Evolutionary conservation across 106 monocot genomes (phyloP), one percentile per base, ranked within the genome.

Genomic region (Dendrobium nobile): DNA sequence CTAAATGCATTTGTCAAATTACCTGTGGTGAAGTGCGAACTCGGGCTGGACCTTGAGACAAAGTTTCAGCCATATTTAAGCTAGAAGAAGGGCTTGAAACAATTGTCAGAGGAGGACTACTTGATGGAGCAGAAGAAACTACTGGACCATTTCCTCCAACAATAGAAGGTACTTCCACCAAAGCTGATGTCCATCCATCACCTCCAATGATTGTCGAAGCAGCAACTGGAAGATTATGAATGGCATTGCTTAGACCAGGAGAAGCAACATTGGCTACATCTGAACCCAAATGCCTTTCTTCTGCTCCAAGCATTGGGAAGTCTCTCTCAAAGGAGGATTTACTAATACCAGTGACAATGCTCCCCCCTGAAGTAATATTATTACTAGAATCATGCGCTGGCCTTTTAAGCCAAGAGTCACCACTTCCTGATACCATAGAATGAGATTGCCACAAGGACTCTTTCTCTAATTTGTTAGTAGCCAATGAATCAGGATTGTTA

Each of bases 41-140:
- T 27, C 84, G 79, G 61, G 79, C 43, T 22, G 92, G 92, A 59
- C 79, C 82, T 75, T 88, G 85, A 54, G 84, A 82, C 80, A 92
- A 81, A 56, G 92, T 81, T 80, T 92, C 89, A 54, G 92, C 92
- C 92, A 92, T 92, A 64, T 89, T 89, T 79, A 92, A 84, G 41
- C 92, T 78, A 51, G 82, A 84, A 0, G 41, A 61, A 56, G 84
- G 47, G 76, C 59, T 82, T 26, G 82, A 75, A 19, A 61, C 24
- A 67, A 45, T 82, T 28, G 79, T 15, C 40, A 48, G 22, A 48
- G 54, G 61, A 18, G 59, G 48, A 78, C 82, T 41, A 82, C 54
- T 82, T 76, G 75, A 83, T 24, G 80, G 45, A 20, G 44, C 11
- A 55, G 83, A 54, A 67, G 86, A 81, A 43, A 68, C 47, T 20